These are phyloP conservation scores for Pascua sp. DNA, from an alignment of 1,284 basidiomycete species.

Conservation along the genomic window DNA sequence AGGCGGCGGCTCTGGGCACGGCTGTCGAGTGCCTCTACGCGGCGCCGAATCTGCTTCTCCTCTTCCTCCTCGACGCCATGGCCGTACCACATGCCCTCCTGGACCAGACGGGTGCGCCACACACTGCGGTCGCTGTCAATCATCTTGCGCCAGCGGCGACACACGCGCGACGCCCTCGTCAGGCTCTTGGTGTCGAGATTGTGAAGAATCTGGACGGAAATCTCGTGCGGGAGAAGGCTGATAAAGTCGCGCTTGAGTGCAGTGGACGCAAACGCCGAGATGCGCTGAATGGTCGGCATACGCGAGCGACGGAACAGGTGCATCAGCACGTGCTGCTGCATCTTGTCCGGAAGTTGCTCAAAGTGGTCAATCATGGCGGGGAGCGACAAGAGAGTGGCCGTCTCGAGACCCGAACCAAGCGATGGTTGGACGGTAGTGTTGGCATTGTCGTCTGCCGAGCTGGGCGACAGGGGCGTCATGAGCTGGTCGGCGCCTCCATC, in stretches of 20 bases:
- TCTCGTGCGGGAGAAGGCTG: constrained; percentile 40
- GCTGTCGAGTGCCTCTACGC: constrained; percentile 37
- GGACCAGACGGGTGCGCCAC: constrained; percentile 41
- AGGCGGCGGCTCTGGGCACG: constrained; percentile 5
- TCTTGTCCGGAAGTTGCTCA: constrained; percentile 44
- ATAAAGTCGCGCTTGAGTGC: constrained; percentile 49
- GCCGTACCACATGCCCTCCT: constrained; percentile 42
- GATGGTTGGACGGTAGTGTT: constrained; percentile 9
- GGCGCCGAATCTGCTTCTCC: constrained; percentile 30
- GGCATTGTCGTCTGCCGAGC: constrained; percentile 31
- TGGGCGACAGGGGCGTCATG: constrained; percentile 30
- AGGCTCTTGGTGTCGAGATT: constrained; percentile 36
- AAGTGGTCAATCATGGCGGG: constrained; percentile 41
- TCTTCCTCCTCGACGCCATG: constrained; percentile 46
- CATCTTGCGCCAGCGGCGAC: constrained; percentile 40
- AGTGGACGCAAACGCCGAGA: constrained; percentile 37
- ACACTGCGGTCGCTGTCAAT: constrained; percentile 42
- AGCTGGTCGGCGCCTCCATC: not conserved
- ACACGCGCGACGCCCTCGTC: constrained; percentile 36
- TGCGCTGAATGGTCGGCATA: constrained; percentile 46
- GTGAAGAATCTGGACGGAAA: constrained; percentile 45
- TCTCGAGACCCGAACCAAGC: constrained; percentile 40
- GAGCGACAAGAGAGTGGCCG: constrained; percentile 45
- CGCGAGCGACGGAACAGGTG: constrained; percentile 46
- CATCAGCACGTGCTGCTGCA: constrained; percentile 49